Evolutionary conservation across 2,329 filamentous ascomycete species (phyloP).

Genomic region (Neonectria faginata): DNA sequence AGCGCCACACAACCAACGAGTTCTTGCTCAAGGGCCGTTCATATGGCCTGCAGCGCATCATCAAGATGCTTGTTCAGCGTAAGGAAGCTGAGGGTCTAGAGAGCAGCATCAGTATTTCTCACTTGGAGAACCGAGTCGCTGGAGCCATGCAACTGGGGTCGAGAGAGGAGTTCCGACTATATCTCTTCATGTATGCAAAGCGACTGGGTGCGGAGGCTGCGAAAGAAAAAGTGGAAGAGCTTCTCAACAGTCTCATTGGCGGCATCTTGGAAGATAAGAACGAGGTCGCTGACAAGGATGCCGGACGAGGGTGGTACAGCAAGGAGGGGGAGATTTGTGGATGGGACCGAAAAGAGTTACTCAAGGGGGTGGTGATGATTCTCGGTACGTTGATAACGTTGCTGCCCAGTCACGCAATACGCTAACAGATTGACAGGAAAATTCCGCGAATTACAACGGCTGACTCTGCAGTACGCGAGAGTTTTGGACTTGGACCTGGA

Average conservation of each 20-base stretch:
- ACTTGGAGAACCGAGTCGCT: constrained; percentile 93
- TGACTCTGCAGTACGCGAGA: constrained; percentile 94
- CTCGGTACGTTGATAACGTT: constrained; percentile 73
- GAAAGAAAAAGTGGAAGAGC: constrained; percentile 89
- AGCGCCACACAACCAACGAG: constrained; percentile 94
- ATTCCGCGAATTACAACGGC: constrained; percentile 91
- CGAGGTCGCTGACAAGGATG: constrained; percentile 53
- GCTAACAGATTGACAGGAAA: constrained; percentile 72
- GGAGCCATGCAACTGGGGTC: constrained; percentile 87
- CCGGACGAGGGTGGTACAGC: constrained; percentile 71
- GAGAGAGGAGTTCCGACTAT: constrained; percentile 91
- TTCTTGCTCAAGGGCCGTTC: constrained; percentile 91
- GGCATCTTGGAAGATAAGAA: constrained; percentile 72
- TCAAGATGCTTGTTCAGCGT: constrained; percentile 87
- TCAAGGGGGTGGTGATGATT: constrained; percentile 92
- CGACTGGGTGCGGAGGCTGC: constrained; percentile 90
- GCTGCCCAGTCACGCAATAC: not conserved
- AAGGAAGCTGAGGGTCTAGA: constrained; percentile 96
- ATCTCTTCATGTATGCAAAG: constrained; percentile 98
- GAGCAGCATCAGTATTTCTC: constrained; percentile 89
- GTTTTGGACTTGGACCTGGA: constrained; percentile 74
- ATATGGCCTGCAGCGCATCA: constrained; percentile 89
- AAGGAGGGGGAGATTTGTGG: constrained; percentile 82
- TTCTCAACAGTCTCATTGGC: constrained; percentile 84
- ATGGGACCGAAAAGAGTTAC: constrained; percentile 87